Percentiles rank a stretch among this genome's conserved stretches.
These are phyloP conservation scores for Trichocomaceae sp. DNA, from an alignment of 2,329 filamentous ascomycete genomes.

Conservation along the genomic window DNA sequence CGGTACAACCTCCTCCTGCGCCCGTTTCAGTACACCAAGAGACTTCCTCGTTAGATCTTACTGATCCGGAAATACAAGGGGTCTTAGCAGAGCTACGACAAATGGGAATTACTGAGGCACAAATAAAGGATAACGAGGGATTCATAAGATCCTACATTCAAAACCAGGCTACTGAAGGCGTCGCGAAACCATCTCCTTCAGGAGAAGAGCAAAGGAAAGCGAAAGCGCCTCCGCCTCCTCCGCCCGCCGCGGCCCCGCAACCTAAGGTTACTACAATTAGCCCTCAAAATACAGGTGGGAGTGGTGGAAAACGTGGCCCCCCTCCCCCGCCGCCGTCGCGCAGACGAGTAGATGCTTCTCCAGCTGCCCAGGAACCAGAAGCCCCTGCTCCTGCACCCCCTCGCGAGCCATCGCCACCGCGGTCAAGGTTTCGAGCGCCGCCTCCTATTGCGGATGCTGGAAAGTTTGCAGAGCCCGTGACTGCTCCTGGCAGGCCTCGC, in stretches of 20 bases:
- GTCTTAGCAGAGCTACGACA: slow-evolving; percentile 55
- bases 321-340: slow-evolving; percentile 52
- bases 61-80: slow-evolving; percentile 56
- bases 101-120: slow-evolving; percentile 63
- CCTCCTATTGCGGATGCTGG: slow-evolving; percentile 86
- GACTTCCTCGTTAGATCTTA: slow-evolving; percentile 50
- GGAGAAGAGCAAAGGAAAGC: slow-evolving; percentile 42
- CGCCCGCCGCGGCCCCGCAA: slow-evolving; percentile 46
- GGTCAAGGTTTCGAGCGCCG: slow-evolving; percentile 71
- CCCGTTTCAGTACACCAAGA: slow-evolving; percentile 28
- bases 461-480: slow-evolving; percentile 62
- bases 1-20: slow-evolving; percentile 20
- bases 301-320: slow-evolving; percentile 49
- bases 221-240: slow-evolving; percentile 56
- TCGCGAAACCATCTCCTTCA: slow-evolving; percentile 34
- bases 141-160: slow-evolving; percentile 64
- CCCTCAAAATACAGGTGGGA: slow-evolving; percentile 55
- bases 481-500: slow-evolving; percentile 43
- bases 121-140: slow-evolving; percentile 60
- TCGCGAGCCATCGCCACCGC: slow-evolving; percentile 63
- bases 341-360: slow-evolving; percentile 39
- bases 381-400: slow-evolving; percentile 56
- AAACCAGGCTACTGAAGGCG: slow-evolving; percentile 49
- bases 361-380: slow-evolving; percentile 38
- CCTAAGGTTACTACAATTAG: slow-evolving; percentile 44